phyloP scores from a whole-genome alignment of 306 rosid species.

The Oemleria cerasiformis region DNA sequence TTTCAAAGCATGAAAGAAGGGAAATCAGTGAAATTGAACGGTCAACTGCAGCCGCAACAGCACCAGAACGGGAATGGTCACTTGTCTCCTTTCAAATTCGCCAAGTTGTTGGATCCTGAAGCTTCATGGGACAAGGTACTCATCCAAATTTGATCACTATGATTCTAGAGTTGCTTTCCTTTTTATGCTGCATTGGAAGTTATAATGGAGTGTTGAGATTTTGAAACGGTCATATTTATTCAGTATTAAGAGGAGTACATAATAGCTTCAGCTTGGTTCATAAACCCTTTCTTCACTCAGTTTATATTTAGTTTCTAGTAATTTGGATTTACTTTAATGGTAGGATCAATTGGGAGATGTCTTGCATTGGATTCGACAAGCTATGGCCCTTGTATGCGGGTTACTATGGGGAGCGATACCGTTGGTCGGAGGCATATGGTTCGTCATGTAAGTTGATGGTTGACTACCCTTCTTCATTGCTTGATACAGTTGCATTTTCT shows the following conservation, averaged over 20 bases:
- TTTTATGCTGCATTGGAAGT: neutral
- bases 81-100: slow-evolving; percentile 81
- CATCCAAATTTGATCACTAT: neutral
- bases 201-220: neutral
- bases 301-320: too few species aligned
- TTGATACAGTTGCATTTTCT: neutral
- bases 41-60: slow-evolving; percentile 35
- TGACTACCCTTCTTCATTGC: neutral
- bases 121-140: slow-evolving; percentile 99
- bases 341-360: slow-evolving; percentile 98
- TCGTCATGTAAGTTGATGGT: slow-evolving; percentile 66
- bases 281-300: neutral
- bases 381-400: slow-evolving; percentile 65
- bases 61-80: slow-evolving; percentile 83
- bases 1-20: slow-evolving; percentile 76
- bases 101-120: slow-evolving; percentile 92
- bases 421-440: slow-evolving; percentile 93
- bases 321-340: neutral
- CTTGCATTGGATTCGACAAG: slow-evolving; percentile 97
- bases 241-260: slow-evolving; percentile 7
- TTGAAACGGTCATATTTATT: slow-evolving; percentile 12
- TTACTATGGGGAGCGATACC: slow-evolving; percentile 89
- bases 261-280: neutral
- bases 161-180: neutral
- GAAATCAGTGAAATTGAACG: slow-evolving; percentile 58